Conservation (phyloP, 805 yeast genomes). For the Candida wancherniae region DNA sequence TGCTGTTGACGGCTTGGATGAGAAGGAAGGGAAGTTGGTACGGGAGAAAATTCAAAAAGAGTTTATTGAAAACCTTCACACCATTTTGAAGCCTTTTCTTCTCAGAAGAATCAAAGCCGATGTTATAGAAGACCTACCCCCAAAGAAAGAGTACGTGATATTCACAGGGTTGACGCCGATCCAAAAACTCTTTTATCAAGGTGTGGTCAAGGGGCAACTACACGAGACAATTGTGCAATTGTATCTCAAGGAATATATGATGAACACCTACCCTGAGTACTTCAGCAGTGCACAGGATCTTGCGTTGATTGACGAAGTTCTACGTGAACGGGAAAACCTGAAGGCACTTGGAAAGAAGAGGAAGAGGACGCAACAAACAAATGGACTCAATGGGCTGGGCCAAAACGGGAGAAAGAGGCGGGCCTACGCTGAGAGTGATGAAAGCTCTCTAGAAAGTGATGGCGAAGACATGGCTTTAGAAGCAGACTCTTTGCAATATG, state of each 20-base stretch:
- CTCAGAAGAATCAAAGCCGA: conserved; percentile 75
- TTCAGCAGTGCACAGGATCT: conserved; percentile 18
- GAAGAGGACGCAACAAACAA: too few species aligned
- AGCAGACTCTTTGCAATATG: not conserved
- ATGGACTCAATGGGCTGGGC: too few species aligned
- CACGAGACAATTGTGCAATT: conserved; percentile 42
- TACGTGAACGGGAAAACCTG: conserved; percentile 37
- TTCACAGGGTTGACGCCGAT: conserved; percentile 61
- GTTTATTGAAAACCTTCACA: conserved; percentile 72
- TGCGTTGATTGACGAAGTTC: conserved; percentile 35
- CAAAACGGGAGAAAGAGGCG: too few species aligned
- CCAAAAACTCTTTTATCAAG: conserved; percentile 62
- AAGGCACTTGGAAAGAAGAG: too few species aligned
- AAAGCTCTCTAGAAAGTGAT: too few species aligned
- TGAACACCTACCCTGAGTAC: conserved; percentile 29
- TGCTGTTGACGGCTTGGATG: conserved; percentile 23
- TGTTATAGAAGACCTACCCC: conserved; percentile 67
- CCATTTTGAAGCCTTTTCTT: conserved; percentile 83
- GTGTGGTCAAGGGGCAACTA: conserved; percentile 43
- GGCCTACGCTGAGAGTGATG: too few species aligned
- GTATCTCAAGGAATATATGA: conserved; percentile 48
- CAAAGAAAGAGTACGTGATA: conserved; percentile 83
- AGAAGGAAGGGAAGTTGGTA: conserved; percentile 45
- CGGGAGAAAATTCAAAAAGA: conserved; percentile 49
- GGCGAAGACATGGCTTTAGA: too few species aligned